Evolutionary conservation across 352 stramenopile genomes (phyloP), one percentile per base, ranked within the genome.

Genomic region (Phytophthora sojae): DNA sequence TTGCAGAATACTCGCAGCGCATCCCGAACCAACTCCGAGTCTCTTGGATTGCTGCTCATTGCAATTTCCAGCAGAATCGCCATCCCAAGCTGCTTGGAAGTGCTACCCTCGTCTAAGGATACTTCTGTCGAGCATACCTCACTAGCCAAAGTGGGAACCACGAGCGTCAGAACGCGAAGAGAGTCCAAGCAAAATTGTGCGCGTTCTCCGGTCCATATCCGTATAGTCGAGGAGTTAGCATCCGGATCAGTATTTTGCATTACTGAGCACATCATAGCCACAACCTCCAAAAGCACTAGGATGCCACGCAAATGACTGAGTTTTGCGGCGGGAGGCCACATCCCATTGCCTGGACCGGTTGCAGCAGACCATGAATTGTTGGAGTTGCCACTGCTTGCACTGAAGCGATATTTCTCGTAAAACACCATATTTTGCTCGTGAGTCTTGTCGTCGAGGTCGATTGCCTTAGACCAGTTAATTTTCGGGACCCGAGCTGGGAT

Each of bases 391-490:
- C 64, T 77, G 30, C 61, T 76, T 12, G 90, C 83, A 62, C 85
- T 95, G 64, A 91, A 94, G 19, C 88, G 86, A 57, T 94, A 93
- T 30, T 94, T 93, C 35, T 94, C 89, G 53, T 89, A 96, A 60
- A 96, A 93, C 3, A 91, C 73, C 52, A 96, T 68, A 17, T 96
- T 94, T 51, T 90, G 79, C 42, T 96, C 86, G 67, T 95, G 87
- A 0, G 83, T 81, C 61, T 96, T 96, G 75, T 96, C 89, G 52
- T 96, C 89, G 29, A 96, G 83, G 53, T 96, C 89, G 4, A 95
- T 79, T 0, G 89, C 79, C 64, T 96, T 95, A 5, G 81, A 90
- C 64, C 73, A 82, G n/a, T 80, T 84, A 2, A 94, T 75, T 64
- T 95, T 95, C 6, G 85, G 83, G 4, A 94, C 79, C 7, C 86